Conservation (phyloP, 345 rosid species). For the Eucalyptus decipiens region DNA sequence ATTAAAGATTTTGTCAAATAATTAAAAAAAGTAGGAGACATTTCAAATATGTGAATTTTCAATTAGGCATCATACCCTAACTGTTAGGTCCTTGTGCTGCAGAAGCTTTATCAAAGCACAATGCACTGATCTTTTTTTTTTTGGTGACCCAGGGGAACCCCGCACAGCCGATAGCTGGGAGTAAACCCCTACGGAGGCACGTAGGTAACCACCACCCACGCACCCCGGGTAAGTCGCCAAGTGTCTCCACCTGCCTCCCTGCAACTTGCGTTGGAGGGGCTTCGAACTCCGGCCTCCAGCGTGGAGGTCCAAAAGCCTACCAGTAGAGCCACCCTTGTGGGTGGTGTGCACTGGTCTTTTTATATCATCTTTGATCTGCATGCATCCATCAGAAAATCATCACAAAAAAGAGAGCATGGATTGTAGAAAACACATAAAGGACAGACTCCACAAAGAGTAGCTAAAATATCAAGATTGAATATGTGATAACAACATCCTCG, state of each 20-base stretch:
- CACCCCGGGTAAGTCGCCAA: too few relatives aligned
- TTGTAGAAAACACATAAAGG: background rate
- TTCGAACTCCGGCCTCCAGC: too few relatives aligned
- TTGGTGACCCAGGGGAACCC: too few relatives aligned
- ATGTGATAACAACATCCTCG: background rate
- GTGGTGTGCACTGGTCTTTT: too few relatives aligned
- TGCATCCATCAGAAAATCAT: constrained; percentile 3
- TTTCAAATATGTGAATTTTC: background rate
- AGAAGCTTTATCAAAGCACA: constrained; percentile 79
- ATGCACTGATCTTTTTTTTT: constrained; percentile 70
- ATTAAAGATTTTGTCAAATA: background rate
- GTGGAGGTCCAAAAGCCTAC: too few relatives aligned
- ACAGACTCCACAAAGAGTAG: background rate
- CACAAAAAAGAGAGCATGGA: background rate
- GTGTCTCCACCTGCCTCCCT: too few relatives aligned
- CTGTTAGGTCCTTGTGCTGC: constrained; percentile 71
- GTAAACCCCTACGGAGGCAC: too few relatives aligned
- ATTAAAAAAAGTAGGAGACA: background rate
- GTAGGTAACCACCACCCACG: too few relatives aligned
- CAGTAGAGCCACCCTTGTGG: too few relatives aligned
- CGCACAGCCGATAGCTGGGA: too few relatives aligned
- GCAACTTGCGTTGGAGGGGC: too few relatives aligned
- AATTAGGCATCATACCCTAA: constrained; percentile 44
- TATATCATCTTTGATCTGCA: too few relatives aligned
- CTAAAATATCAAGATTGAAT: background rate